Evolutionary conservation across 768 basidiomycete species (phyloP), one percentile per base, ranked within the genome.

Genomic region (Coprinopsis cinerea): DNA sequence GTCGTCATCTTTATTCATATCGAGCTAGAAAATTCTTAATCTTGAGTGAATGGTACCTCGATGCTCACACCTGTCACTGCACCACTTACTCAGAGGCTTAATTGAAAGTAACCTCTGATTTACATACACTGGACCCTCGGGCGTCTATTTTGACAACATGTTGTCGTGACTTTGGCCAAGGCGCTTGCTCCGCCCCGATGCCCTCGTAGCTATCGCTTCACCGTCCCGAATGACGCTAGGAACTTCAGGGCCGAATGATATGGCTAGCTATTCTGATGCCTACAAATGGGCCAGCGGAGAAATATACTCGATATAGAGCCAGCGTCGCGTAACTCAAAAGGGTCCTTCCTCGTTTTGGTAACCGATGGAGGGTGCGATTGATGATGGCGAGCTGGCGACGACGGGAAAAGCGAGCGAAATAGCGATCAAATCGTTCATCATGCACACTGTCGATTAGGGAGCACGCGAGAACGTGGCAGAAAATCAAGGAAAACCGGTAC

Each of bases 401-500:
- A 39, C 18, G 37, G 37, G 9, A 20, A 13, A 10, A 39, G 11
- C 18, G 37, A 39, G 9, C 22, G 13, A 11, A 7, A 9, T 9
- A 23, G 41, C 41, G 41, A 43, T 43, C 41, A 43, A 43, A 43
- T 43, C 23, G 41, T 25, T 9, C 18, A 43, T 43, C 22, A 39
- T 7, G 41, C 9, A 18, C 41, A 11, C 41, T 9, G 4, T 24
- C 5, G 24, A 5, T 23, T 9, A 23, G 9, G 9, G 9, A 17
- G 9, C 4, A 13, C 15, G 7, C 17, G 18, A 32, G 20, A 45
- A 45, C 44, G 44, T 45, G 44, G 25, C 44, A 18, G 15, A 45
- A 40, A 45, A 45, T 45, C 44, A 45, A 17, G 44, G 44, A 45
- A 27, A 45, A 5, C 14, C 44, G 44, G 44, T 28, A 27, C 44